Base-by-base conservation (phyloP, 805 yeast genomes). In the Yamadazyma sp. region DNA sequence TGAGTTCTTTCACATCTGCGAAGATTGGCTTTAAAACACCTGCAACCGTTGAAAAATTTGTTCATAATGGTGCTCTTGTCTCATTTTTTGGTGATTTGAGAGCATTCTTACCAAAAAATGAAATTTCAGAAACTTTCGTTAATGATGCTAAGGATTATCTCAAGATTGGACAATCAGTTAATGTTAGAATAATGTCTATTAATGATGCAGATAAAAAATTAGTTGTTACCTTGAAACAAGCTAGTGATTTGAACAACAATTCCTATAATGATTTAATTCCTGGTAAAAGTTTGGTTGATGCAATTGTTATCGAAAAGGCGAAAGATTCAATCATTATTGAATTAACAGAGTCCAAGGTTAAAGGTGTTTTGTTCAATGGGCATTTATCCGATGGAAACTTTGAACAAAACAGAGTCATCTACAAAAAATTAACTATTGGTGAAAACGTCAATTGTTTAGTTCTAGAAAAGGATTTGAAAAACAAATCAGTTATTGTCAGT, bases 121-220 rank as follows among this genome's bases (percentile, higher is more conserved):
- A 93, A 64, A 85, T 93, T 50, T 82, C 94, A 35, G 98, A 93
- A 60, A 79, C 95, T 1, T 86, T 75, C 55, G 93, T 89, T 25
- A 72, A 69, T 33, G 76, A 78, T 36, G 88, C 96, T 13, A 76
- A 74, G 45, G 91, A 88, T 46, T 83, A 82, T 57, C 72, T 91
- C 48, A 79, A 78, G 45, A 53, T 84, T 11, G 96, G 95, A 4
- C 98, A 93, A 61, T 81, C 96, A 1, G 81, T 93, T 24, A 49
- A 47, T 16, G 94, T 86, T 7, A 77, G 81, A 48, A 65, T 93
- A 12, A 49, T 81, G 27, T 62, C 69, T 24, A 76, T 82, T 27
- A 79, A 83, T 46, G 55, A 65, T 8, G 58, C 56, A 15, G 76
- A 70, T 21, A 64, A 67, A 18, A 75, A 81, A 50, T 65, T 88